These are phyloP conservation scores for Herpetomonas tarakana DNA, from an alignment of 208 protist species.

Conservation along the genomic window DNA sequence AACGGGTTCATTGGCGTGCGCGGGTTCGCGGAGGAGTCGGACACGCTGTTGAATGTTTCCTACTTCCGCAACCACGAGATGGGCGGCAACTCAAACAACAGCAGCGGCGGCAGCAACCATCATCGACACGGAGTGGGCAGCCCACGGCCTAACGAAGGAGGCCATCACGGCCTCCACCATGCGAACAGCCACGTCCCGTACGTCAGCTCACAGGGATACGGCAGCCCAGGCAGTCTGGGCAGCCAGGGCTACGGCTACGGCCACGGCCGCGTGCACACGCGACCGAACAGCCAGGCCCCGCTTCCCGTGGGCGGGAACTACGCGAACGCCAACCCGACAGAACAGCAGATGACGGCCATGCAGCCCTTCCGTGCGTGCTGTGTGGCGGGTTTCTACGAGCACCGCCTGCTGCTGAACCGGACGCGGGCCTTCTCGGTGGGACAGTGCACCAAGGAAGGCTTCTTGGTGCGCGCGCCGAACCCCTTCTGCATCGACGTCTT, in stretches of 20 bases:
- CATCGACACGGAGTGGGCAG: background rate
- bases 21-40: slow-evolving; percentile 72
- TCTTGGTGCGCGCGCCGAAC: slow-evolving; percentile 72
- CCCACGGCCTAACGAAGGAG: background rate
- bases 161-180: background rate
- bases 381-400: slow-evolving; percentile 53
- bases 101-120: slow-evolving; percentile 1
- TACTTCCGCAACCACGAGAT: slow-evolving; percentile 9
- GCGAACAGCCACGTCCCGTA: background rate
- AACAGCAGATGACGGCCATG: slow-evolving; percentile 6
- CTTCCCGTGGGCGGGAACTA: background rate
- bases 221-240: background rate
- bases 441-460: slow-evolving; percentile 45
- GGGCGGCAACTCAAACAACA: slow-evolving; percentile 9
- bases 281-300: background rate
- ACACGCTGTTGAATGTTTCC: slow-evolving; percentile 14
- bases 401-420: slow-evolving; percentile 20
- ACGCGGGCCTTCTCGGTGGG: slow-evolving; percentile 32
- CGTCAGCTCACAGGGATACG: background rate
- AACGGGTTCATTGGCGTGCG: slow-evolving; percentile 83
- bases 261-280: too few species aligned
- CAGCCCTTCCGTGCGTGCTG: slow-evolving; percentile 25
- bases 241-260: background rate
- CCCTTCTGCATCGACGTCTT: slow-evolving; percentile 84
- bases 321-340: slow-evolving; percentile 13